Conservation (phyloP, 805 yeast species). For the Lachancea lanzarotensis region DNA sequence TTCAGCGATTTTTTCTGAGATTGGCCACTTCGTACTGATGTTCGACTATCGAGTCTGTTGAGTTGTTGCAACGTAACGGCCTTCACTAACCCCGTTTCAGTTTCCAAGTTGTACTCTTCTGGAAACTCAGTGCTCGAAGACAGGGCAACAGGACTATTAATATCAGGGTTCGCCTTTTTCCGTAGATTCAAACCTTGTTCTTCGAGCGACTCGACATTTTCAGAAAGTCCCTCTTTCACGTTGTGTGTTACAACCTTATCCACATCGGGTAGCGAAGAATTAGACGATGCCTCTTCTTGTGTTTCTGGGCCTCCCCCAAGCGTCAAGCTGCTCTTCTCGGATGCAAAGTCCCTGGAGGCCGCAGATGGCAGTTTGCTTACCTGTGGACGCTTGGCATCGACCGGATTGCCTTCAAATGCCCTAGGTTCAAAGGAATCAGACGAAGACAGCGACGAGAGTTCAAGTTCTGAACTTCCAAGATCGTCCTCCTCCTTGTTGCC, state of each 20-base stretch:
- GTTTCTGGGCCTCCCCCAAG: slow-evolving; percentile 14
- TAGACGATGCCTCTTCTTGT: neutral
- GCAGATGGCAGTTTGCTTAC: too few relatives aligned
- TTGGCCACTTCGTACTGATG: slow-evolving; percentile 7
- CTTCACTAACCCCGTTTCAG: slow-evolving; percentile 59
- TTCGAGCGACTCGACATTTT: slow-evolving; percentile 20
- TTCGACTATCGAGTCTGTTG: slow-evolving; percentile 36
- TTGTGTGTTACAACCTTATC: slow-evolving; percentile 22
- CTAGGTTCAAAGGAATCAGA: slow-evolving; percentile 8
- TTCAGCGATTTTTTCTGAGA: slow-evolving; percentile 5
- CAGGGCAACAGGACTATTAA: slow-evolving; percentile 18
- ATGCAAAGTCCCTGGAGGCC: neutral
- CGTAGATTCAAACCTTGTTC: slow-evolving; percentile 13
- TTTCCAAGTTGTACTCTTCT: slow-evolving; percentile 61
- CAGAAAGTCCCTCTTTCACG: slow-evolving; percentile 19
- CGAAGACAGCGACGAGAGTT: slow-evolving; percentile 7
- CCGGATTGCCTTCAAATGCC: slow-evolving; percentile 7
- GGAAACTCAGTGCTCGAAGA: slow-evolving; percentile 40
- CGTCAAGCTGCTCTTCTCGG: slow-evolving; percentile 13
- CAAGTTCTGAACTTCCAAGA: slow-evolving; percentile 6
- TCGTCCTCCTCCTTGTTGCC: slow-evolving; percentile 5
- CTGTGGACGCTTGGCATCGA: neutral
- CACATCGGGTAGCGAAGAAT: slow-evolving; percentile 2
- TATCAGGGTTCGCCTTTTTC: slow-evolving; percentile 16
- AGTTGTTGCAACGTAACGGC: slow-evolving; percentile 47